Percentiles rank a stretch among this genome's conserved stretches.
Evolutionary conservation across 1,139 yeast species (phyloP).

Genomic region (Magnusiomyces clavatus): DNA sequence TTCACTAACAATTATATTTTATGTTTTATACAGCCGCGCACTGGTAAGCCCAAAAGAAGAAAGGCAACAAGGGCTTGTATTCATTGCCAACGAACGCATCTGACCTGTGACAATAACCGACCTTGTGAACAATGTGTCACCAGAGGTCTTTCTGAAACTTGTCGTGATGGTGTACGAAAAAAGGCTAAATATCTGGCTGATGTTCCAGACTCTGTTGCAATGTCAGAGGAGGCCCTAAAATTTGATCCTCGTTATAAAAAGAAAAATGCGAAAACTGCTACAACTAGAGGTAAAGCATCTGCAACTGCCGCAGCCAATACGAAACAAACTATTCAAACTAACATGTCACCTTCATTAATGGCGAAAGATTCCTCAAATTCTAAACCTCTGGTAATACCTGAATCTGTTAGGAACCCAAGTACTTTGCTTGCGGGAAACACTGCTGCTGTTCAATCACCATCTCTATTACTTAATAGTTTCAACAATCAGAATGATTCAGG

Average conservation of each 20-base stretch:
- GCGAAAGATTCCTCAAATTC: background rate
- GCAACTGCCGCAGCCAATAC: no score
- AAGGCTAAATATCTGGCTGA: slow-evolving; percentile 61
- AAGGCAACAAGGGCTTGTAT: slow-evolving; percentile 85
- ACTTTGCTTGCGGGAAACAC: no score
- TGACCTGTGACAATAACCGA: slow-evolving; percentile 73
- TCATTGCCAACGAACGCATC: slow-evolving; percentile 83
- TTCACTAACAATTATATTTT: background rate
- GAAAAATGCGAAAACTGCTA: background rate
- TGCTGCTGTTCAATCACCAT: no score
- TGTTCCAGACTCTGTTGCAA: slow-evolving; percentile 15
- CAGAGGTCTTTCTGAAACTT: slow-evolving; percentile 56
- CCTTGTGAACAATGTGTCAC: slow-evolving; percentile 79
- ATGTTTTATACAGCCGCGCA: slow-evolving; percentile 10
- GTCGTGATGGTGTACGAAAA: slow-evolving; percentile 86
- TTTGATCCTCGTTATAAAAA: slow-evolving; percentile 19
- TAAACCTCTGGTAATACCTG: background rate
- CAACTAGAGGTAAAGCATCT: background rate
- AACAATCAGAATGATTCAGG: no score
- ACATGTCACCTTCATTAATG: background rate
- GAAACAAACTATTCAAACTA: no score
- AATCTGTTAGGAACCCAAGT: no score
- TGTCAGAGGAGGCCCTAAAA: slow-evolving; percentile 16
- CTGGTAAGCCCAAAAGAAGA: slow-evolving; percentile 31
- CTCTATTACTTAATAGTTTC: no score